A percentile compares a stretch with the other conserved stretches of the same genome.
Evolutionary conservation across 805 yeast species (phyloP).

Genomic region (Scheffersomyces stipitis): DNA sequence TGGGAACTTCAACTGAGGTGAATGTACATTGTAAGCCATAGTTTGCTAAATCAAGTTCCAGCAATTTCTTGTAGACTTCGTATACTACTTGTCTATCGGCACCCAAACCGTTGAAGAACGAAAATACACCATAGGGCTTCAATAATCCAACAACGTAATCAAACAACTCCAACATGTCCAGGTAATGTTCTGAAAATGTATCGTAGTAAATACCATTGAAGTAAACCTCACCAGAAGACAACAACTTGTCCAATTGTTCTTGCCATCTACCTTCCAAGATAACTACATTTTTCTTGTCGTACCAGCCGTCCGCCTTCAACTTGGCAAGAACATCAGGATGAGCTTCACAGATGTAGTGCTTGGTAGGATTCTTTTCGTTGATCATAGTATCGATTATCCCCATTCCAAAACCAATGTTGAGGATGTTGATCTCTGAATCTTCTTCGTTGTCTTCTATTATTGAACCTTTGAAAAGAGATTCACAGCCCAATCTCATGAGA

Average conservation of each 20-base stretch:
- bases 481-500: constrained; percentile 79
- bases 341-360: constrained; percentile 89
- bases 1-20: constrained; percentile 48
- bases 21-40: constrained; percentile 74
- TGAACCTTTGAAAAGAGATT: constrained; percentile 58
- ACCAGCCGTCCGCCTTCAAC: constrained; percentile 79
- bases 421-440: constrained; percentile 48
- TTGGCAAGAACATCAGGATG: constrained; percentile 85
- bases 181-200: constrained; percentile 89
- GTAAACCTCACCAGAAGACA: constrained; percentile 62
- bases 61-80: constrained; percentile 80
- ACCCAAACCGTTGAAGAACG: constrained; percentile 83
- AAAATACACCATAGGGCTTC: constrained; percentile 79
- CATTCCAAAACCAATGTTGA: constrained; percentile 96
- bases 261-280: constrained; percentile 93
- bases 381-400: constrained; percentile 88
- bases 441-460: constrained; percentile 24
- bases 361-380: constrained; percentile 47
- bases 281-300: constrained; percentile 66
- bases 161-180: constrained; percentile 82
- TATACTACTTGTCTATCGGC: constrained; percentile 44
- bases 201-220: constrained; percentile 93
- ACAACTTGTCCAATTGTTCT: constrained; percentile 64
- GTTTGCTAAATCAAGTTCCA: constrained; percentile 72
- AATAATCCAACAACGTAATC: constrained; percentile 80